A percentile compares a stretch with the other conserved stretches of the same genome.
Conservation (phyloP, 805 yeast genomes). For the Yamadazyma laniorum region DNA sequence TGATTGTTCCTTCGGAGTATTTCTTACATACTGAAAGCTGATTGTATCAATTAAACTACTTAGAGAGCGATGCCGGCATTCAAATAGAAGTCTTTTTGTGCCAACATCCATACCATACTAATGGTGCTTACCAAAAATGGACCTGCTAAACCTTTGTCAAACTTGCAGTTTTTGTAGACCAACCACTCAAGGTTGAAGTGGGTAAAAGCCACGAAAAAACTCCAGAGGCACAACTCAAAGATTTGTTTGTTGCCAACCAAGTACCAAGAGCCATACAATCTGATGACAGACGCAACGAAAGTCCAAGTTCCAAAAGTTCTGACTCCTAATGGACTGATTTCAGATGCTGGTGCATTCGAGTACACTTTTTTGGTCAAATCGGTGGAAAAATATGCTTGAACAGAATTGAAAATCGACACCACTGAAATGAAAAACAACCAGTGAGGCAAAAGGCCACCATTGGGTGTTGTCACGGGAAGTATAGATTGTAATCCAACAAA, state of each 20-base stretch:
- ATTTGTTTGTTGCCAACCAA: conserved; percentile 61
- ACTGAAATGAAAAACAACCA: conserved; percentile 60
- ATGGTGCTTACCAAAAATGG: conserved; percentile 79
- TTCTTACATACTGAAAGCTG: neutral
- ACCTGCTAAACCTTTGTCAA: conserved; percentile 86
- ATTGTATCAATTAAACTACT: neutral
- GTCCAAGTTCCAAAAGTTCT: conserved; percentile 99
- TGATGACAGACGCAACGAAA: conserved; percentile 73
- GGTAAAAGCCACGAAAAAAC: conserved; percentile 76
- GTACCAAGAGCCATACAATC: conserved; percentile 84
- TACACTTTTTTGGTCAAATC: conserved; percentile 85
- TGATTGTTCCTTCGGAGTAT: conserved; percentile 1
- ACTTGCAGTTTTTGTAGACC: conserved; percentile 70
- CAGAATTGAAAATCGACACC: conserved; percentile 89
- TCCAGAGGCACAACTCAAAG: conserved; percentile 74
- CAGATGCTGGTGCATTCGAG: conserved; percentile 24
- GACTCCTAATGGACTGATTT: conserved; percentile 64
- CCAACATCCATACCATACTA: conserved; percentile 74
- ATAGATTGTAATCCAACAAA: conserved; percentile 6
- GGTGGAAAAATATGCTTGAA: conserved; percentile 72
- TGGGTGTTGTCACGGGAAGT: conserved; percentile 11
- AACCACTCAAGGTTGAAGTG: conserved; percentile 88
- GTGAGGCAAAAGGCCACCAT: conserved; percentile 33
- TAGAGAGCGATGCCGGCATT: neutral
- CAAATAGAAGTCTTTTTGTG: conserved; percentile 63